Conservation (phyloP, 768 basidiomycete genomes). For the Auriscalpium vulgare region DNA sequence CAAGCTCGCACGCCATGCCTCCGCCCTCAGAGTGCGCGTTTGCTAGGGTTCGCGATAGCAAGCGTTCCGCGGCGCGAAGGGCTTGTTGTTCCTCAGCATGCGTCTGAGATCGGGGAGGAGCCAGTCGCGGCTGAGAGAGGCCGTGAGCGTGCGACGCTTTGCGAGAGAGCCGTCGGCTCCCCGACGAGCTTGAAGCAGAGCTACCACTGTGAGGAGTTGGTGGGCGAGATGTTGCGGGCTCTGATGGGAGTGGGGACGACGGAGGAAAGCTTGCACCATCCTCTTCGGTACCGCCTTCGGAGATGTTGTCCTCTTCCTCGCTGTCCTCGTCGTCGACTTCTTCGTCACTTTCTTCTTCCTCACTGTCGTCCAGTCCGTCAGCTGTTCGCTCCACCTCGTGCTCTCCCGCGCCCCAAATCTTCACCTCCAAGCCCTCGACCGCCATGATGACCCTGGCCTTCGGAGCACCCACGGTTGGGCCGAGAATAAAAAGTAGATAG, state of each 20-base stretch:
- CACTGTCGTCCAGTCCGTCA: constrained; percentile 1
- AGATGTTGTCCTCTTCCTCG: constrained; percentile 5
- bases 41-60: constrained; percentile 38
- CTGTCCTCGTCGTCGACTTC: constrained; percentile 6
- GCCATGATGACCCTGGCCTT: constrained; percentile 54
- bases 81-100: constrained; percentile 27
- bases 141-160: constrained; percentile 4
- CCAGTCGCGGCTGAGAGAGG: constrained; percentile 2
- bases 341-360: constrained; percentile 9
- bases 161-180: constrained; percentile 6
- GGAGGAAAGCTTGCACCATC: background rate
- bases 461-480: constrained; percentile 54
- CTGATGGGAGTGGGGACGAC: constrained; percentile 13
- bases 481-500: constrained; percentile 57
- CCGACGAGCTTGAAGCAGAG: constrained; percentile 7
- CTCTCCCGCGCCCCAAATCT: constrained; percentile 20
- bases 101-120: constrained; percentile 6
- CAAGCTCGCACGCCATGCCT: constrained; percentile 35
- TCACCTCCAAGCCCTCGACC: constrained; percentile 56
- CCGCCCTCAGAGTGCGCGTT: constrained; percentile 35
- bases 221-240: constrained; percentile 22
- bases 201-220: constrained; percentile 18
- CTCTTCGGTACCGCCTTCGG: constrained; percentile 9
- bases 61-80: constrained; percentile 28
- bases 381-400: background rate